Conservation (phyloP, 768 basidiomycete species). For the Mycena rebaudengoi region DNA sequence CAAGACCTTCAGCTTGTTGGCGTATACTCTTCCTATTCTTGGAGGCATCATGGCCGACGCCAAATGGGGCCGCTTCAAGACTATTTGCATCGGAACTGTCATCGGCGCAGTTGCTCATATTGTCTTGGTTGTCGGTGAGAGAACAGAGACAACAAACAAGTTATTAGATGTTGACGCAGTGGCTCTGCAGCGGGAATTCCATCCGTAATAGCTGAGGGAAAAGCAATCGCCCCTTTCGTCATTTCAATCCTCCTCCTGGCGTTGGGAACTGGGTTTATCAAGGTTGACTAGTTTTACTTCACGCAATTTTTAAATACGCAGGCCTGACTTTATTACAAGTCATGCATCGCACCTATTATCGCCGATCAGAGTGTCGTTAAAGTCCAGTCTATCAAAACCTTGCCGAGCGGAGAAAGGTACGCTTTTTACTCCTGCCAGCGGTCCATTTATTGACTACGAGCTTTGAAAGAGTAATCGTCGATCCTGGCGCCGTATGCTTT, state of each 20-base stretch:
- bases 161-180: no score
- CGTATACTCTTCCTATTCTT: neutral
- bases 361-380: neutral
- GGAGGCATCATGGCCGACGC: neutral
- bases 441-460: no score
- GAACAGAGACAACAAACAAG: no score
- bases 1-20: neutral
- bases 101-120: neutral
- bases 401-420: neutral
- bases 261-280: neutral
- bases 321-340: neutral
- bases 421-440: no score
- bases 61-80: neutral
- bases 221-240: neutral
- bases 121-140: neutral
- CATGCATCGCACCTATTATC: neutral
- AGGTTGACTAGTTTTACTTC: neutral
- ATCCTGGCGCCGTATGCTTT: conserved; percentile 27
- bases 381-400: neutral
- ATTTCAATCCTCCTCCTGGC: neutral
- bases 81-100: neutral
- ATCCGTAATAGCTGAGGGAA: neutral
- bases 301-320: neutral
- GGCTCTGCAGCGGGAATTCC: no score
- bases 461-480: conserved; percentile 5